Percentiles rank a stretch among this genome's conserved stretches.
phyloP scores from a whole-genome alignment of 139 green algal species.

The Medakamo hakoo region DNA sequence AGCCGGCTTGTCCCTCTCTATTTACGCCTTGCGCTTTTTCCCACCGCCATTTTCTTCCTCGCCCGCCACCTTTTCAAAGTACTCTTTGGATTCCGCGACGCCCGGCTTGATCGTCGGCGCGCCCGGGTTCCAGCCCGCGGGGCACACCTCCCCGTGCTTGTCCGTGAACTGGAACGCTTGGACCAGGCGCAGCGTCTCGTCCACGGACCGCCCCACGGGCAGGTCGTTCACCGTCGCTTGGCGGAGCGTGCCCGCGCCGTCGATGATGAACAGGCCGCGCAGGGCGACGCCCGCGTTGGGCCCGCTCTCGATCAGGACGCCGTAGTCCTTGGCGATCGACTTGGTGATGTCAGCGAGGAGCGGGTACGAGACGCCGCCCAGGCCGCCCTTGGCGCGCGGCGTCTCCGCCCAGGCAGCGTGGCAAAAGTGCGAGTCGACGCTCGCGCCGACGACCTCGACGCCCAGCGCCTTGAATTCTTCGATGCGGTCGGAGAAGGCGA shows the following conservation, averaged over 20 bases:
- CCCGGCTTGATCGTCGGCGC: conserved; percentile 61
- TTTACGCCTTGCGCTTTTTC: background rate
- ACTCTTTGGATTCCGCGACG: conserved; percentile 34
- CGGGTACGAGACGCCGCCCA: conserved; percentile 25
- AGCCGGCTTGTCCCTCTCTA: too few species aligned
- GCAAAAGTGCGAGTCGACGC: conserved; percentile 20
- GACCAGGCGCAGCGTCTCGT: conserved; percentile 33
- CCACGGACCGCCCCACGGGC: conserved; percentile 28
- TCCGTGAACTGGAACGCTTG: conserved; percentile 49
- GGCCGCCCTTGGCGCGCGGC: conserved; percentile 25
- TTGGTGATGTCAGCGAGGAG: conserved; percentile 35
- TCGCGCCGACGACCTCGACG: conserved; percentile 22
- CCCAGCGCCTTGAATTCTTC: conserved; percentile 16
- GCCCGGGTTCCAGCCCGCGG: conserved; percentile 62
- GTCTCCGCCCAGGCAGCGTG: conserved; percentile 28
- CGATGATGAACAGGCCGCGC: conserved; percentile 34
- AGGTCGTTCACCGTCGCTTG: conserved; percentile 32
- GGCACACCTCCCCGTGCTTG: conserved; percentile 70
- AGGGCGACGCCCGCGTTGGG: conserved; percentile 19
- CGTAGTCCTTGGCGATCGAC: conserved; percentile 30
- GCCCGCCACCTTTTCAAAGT: conserved; percentile 19
- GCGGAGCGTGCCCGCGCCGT: conserved; percentile 18
- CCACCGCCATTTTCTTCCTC: background rate
- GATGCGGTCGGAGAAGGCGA: conserved; percentile 25
- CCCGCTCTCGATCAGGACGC: conserved; percentile 19